Conservation (phyloP, 164 flowering plant species). For the Umbellularia californica region DNA sequence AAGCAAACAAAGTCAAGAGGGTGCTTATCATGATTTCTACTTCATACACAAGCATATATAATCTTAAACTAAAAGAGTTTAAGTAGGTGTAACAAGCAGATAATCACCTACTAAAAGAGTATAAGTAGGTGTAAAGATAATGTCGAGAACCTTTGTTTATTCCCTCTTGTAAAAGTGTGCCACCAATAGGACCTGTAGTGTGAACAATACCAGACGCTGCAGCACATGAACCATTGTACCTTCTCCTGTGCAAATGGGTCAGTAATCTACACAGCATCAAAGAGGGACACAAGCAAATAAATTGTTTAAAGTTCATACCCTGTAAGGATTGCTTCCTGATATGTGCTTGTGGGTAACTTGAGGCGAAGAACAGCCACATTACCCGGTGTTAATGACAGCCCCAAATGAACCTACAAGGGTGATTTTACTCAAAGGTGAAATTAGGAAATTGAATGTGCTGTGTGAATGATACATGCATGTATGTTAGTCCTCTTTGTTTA, state of each 20-base stretch:
- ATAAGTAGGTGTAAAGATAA: neutral
- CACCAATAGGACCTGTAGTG: neutral
- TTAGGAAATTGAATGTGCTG: neutral
- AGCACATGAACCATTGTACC: neutral
- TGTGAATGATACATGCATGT: too few species aligned
- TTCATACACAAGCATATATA: neutral
- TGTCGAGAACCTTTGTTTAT: conserved; percentile 4
- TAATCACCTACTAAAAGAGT: too few species aligned
- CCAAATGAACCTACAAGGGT: conserved; percentile 11
- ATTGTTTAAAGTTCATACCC: conserved; percentile 4
- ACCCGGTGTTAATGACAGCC: conserved; percentile 11
- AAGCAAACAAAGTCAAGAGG: neutral
- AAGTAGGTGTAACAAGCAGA: too few species aligned
- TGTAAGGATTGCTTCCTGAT: conserved; percentile 6
- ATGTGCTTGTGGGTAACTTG: conserved; percentile 3
- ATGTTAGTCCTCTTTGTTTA: too few species aligned
- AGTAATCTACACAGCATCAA: neutral
- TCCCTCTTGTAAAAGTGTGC: conserved; percentile 2
- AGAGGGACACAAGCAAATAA: neutral
- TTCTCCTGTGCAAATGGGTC: neutral
- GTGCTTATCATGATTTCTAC: neutral
- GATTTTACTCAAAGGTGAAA: neutral
- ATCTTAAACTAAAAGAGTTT: neutral
- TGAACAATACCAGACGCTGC: conserved; percentile 1
- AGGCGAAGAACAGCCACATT: conserved; percentile 3